A percentile compares a stretch with the other conserved stretches of the same genome.
Conservation (phyloP, 192 early-diverging fungal genomes). For the Coemansia guatemalensis region DNA sequence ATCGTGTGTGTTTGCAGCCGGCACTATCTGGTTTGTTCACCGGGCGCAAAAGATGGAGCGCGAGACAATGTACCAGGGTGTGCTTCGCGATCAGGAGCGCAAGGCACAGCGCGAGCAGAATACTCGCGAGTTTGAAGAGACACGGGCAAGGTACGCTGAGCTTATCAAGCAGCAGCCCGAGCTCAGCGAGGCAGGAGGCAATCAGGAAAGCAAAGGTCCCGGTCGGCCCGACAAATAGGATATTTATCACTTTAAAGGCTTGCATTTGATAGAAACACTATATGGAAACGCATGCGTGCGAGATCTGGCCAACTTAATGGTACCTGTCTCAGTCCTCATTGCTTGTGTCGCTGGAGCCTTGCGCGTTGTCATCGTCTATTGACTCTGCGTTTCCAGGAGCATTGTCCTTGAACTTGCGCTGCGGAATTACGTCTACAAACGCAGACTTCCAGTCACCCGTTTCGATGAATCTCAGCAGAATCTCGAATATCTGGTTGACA, state of each 20-base stretch:
- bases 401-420: slow-evolving; percentile 73
- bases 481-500: slow-evolving; percentile 95
- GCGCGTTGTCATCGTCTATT: too few species aligned
- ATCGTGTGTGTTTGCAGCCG: slow-evolving; percentile 42
- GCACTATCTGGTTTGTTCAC: slow-evolving; percentile 54
- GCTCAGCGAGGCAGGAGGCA: slow-evolving; percentile 4
- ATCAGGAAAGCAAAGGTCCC: not conserved
- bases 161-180: slow-evolving; percentile 40
- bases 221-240: not conserved
- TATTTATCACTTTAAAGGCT: not conserved
- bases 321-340: too few species aligned
- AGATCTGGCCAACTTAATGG: too few species aligned
- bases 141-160: slow-evolving; percentile 42
- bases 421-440: slow-evolving; percentile 89
- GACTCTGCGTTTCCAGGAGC: not conserved
- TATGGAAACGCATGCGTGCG: too few species aligned
- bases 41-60: slow-evolving; percentile 41
- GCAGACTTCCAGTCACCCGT: slow-evolving; percentile 80
- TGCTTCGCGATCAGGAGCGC: slow-evolving; percentile 49
- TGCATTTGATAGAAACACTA: too few species aligned
- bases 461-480: slow-evolving; percentile 79
- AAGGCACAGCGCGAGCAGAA: slow-evolving; percentile 48
- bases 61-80: slow-evolving; percentile 50
- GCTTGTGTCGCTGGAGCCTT: not conserved
- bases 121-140: slow-evolving; percentile 44